These are phyloP conservation scores for Lachancea sp. DNA, from an alignment of 805 yeast species.

Conservation along the genomic window DNA sequence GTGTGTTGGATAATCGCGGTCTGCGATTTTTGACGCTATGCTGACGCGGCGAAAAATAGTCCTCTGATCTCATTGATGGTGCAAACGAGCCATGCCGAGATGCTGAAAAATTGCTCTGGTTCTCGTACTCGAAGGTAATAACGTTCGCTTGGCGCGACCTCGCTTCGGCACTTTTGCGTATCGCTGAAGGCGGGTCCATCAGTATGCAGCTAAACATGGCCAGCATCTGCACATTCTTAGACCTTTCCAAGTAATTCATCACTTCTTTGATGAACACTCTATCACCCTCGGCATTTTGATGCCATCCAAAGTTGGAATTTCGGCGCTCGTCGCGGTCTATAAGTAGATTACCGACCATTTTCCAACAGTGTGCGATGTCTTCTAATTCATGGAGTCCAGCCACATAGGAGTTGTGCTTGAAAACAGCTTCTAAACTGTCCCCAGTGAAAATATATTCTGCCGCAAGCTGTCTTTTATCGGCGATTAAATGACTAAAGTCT, in stretches of 20 bases:
- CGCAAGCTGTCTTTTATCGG: slow-evolving; percentile 68
- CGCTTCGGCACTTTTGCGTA: neutral
- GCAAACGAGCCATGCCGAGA: slow-evolving; percentile 1
- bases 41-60: slow-evolving; percentile 18
- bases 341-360: slow-evolving; percentile 40
- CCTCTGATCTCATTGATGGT: slow-evolving; percentile 23
- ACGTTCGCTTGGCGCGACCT: slow-evolving; percentile 1
- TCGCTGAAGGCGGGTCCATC: slow-evolving; percentile 3
- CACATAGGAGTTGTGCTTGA: slow-evolving; percentile 62
- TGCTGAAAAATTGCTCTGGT: neutral
- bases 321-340: slow-evolving; percentile 22
- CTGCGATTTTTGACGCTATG: neutral
- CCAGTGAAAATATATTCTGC: slow-evolving; percentile 59
- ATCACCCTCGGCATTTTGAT: slow-evolving; percentile 70
- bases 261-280: slow-evolving; percentile 57
- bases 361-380: slow-evolving; percentile 74
- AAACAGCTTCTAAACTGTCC: slow-evolving; percentile 55
- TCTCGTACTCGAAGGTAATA: slow-evolving; percentile 5
- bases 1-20: neutral
- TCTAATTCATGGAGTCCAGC: slow-evolving; percentile 56
- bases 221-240: slow-evolving; percentile 76
- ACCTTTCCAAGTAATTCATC: slow-evolving; percentile 54
- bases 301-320: slow-evolving; percentile 58
- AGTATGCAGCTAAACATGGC: slow-evolving; percentile 80
- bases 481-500: slow-evolving; percentile 65